Evolutionary conservation across 495 filamentous ascomycete genomes (phyloP), one percentile per base, ranked within the genome.

Genomic region (Penicillium parvum): DNA sequence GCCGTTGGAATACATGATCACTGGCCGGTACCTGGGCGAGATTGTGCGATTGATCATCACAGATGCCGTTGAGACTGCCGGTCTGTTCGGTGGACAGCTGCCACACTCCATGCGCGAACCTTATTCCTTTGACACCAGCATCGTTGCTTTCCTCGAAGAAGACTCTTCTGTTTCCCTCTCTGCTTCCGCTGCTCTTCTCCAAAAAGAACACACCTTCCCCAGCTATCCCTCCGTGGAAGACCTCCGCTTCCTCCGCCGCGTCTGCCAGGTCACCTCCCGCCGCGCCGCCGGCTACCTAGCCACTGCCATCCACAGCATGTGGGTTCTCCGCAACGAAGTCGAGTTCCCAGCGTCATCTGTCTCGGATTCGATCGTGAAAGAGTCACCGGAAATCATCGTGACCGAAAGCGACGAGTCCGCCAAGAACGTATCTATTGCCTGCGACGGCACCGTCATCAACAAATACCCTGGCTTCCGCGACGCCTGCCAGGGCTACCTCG

Each of bases 1-100:
- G 60, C 89, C 89, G 0, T 77, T 95, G 45, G 89, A 95, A 59
- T 92, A 94, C 61, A 89, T 95, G 80, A 85, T 88, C 20, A 79
- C 86, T 2, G 89, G 89, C 0, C 77, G 85, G 5, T 95, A 95
- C 49, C 68, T 95, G 1, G 89, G 89, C 23, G 89, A 95, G 60
- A 79, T 95, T 29, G 84, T 82, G 6, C 79, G 89, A 11, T 66
- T 94, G 4, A 82, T 90, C 17, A 76, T 86, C 15, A 56, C 86
- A 8, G 87, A 92, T 45, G 81, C 84, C n/a, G 65, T 74, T 4
- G 65, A 73, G 17, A 66, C 60, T 1, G 60, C 65, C 10, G 52
- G 59, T 16, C 51, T 76, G 5, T 78, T 90, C 32, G 63, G 65
- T 2, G 72, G 71, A 15, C 52, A 70, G 12, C 60, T 90, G 16